These are phyloP conservation scores for Candida hispaniensis DNA, from an alignment of 805 yeast species.

Conservation along the genomic window DNA sequence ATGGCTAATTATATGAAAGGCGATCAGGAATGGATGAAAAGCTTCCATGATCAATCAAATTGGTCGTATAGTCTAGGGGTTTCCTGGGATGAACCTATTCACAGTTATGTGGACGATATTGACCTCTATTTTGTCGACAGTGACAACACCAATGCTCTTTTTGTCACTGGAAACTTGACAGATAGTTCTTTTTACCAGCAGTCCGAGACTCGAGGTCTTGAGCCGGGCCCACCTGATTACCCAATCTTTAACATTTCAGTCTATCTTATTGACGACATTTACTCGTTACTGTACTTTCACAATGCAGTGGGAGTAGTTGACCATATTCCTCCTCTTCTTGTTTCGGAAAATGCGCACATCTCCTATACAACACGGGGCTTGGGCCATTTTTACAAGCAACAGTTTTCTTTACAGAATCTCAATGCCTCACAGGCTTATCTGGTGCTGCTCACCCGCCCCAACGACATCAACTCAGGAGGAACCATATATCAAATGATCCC, in stretches of 20 bases:
- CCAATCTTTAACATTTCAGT: conserved; percentile 20
- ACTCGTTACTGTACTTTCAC: conserved; percentile 3
- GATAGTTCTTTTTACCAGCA: conserved; percentile 12
- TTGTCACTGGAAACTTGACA: conserved; percentile 48
- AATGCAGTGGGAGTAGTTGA: conserved; percentile 64
- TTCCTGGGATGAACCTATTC: conserved; percentile 18
- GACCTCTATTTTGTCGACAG: conserved; percentile 48
- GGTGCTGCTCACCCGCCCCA: conserved; percentile 51
- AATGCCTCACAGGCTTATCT: conserved; percentile 50
- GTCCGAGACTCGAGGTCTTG: conserved; percentile 18
- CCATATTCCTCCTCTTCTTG: conserved; percentile 37
- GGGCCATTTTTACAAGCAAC: conserved; percentile 39
- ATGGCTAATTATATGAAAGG: neutral
- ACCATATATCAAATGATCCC: conserved; percentile 50
- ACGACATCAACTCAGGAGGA: conserved; percentile 33
- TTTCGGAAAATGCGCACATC: conserved; percentile 27
- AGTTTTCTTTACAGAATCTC: conserved; percentile 51
- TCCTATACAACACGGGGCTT: conserved; percentile 37
- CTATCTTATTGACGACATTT: conserved; percentile 14
- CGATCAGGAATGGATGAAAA: neutral
- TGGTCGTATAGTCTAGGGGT: conserved; percentile 63
- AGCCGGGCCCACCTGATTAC: conserved; percentile 7
- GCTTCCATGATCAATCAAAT: neutral
- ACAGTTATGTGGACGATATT: conserved; percentile 14
- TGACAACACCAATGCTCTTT: conserved; percentile 55